Base-by-base conservation (phyloP, 108 stramenopile genomes). In the Fragilariopsis cylindrus region DNA sequence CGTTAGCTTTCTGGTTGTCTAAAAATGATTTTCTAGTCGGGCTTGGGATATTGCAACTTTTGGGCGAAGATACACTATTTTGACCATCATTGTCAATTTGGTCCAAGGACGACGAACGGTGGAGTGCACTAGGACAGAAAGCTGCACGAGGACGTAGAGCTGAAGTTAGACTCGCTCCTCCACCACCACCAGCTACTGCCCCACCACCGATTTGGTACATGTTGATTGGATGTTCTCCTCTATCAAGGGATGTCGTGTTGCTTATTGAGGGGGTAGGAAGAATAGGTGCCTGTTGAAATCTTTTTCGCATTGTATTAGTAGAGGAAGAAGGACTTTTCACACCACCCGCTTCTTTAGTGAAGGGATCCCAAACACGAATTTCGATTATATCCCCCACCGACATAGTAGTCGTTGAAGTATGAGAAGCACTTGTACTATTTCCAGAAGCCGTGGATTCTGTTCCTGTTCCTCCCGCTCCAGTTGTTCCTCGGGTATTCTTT, bases 351-450 rank as follows among this genome's bases (percentile, higher is more conserved):
- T 74, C 71, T 42, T 73, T 68, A 7, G 82, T 70, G 16, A 78
- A 70, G 4, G 82, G 77, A 79, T 87, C 85, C 94, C 94, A 95
- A 48, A 95, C 90, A 55, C 90, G 79, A 46, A 95, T 91, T 79
- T 92, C 91, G 42, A 95, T 87, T 60, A 90, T 79, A 72, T 92
- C 85, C 19, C 89, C 89, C 11, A 81, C 78, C 43, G 80, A 57
- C 53, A 81, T 48, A 41, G 55, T 47, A n/a, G 42, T 52, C 30
- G 50, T 21, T 3, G 70, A 67, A 43, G 0, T 11, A 9, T 69
- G 48, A 12, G 57, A 52, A 42, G 81, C 48, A 19, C 39, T 44
- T 11, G 56, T 70, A n/a, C 76, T 55, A 39, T 55, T 80, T 64
- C 81, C 81, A 1, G 84, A 72, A 65, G 63, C 47, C 39, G 57